A percentile compares a stretch with the other conserved stretches of the same genome.
Evolutionary conservation across 192 early-diverging fungal genomes (phyloP).

Genomic region (Ambispora gerdemannii): DNA sequence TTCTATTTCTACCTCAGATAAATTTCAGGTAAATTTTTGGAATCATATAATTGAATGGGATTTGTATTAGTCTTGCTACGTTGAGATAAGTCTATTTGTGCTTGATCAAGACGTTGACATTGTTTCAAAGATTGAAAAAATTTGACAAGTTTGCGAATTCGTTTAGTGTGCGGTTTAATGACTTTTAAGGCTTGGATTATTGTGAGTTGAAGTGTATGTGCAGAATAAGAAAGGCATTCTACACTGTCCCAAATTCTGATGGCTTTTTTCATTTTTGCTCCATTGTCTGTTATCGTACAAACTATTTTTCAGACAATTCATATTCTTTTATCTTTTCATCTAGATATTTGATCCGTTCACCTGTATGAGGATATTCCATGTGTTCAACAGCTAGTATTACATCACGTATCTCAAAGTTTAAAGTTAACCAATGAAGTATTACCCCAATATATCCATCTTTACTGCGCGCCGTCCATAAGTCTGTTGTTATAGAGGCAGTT

Average conservation of each 20-base stretch:
- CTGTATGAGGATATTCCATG: constrained; percentile 2
- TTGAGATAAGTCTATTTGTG: constrained; percentile 12
- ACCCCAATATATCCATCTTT: constrained; percentile 16
- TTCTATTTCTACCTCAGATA: not conserved
- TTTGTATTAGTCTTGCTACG: not conserved
- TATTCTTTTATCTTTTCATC: not conserved
- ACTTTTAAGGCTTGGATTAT: not conserved
- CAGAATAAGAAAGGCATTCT: not conserved
- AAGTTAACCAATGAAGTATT: constrained; percentile 15
- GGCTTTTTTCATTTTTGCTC: constrained; percentile 8
- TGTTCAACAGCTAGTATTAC: constrained; percentile 10
- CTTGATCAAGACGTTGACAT: constrained; percentile 2
- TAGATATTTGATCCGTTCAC: constrained; percentile 4
- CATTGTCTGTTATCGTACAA: constrained; percentile 7
- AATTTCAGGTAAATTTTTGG: too few relatives aligned
- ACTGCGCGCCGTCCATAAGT: not conserved
- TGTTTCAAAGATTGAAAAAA: constrained; percentile 9
- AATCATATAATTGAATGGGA: not conserved
- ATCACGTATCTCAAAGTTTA: constrained; percentile 10
- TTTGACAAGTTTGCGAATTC: not conserved
- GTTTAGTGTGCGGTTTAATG: constrained; percentile 7
- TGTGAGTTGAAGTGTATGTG: constrained; percentile 18
- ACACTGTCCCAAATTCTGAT: not conserved
- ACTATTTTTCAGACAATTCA: constrained; percentile 10
- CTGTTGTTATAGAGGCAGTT: constrained; percentile 19